Base-by-base conservation (phyloP, 2,329 filamentous ascomycete genomes). In the Endocalyx cinctus region DNA sequence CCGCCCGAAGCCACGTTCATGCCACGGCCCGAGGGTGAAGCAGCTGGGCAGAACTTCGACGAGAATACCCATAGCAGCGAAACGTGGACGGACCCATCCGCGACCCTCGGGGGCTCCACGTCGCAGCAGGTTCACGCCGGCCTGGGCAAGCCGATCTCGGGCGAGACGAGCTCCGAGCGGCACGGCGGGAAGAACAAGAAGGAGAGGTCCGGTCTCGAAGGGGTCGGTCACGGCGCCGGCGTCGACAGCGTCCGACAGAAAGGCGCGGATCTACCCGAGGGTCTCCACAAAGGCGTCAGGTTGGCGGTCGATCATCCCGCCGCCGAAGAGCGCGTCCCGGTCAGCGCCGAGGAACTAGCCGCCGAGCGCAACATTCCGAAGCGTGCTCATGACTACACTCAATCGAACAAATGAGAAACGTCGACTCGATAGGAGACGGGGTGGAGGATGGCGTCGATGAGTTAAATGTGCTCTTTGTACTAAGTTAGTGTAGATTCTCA, bases 1-100 rank as follows among this genome's bases (percentile, higher is more conserved):
- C 83, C 83, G 3, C 39, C 39, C 11, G 53, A 64, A 32, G 31
- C 55, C 34, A 62, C 57, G 8, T 67, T 61, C 51, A 45, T 57
- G 25, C 66, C 70, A 10, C 57, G 64, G 30, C 48, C 63, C 1
- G 39, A 49, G 12, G 40, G 42, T 19, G 60, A 65, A 26, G 38
- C 53, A 12, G 56, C 64, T 8, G 58, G 58, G 6, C 60, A 64
- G 34, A n/a, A 23, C 20, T 23, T 23, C 20, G n/a, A 23, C 20
- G n/a, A 8, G 8, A 23, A 23, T n/a, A 23, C 20, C 8, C n/a
- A n/a, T n/a, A n/a, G n/a, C n/a, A 31, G 39, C 33, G 39, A 39
- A 23, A 40, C 42, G 7, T 36, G 44, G 15, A 56, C 58, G 5
- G 46, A 46, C 11, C 60, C 64, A 1, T 47, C 54, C 2, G 60